Base-by-base conservation (phyloP, 306 rosid species). In the Lathyrus oleraceus region DNA sequence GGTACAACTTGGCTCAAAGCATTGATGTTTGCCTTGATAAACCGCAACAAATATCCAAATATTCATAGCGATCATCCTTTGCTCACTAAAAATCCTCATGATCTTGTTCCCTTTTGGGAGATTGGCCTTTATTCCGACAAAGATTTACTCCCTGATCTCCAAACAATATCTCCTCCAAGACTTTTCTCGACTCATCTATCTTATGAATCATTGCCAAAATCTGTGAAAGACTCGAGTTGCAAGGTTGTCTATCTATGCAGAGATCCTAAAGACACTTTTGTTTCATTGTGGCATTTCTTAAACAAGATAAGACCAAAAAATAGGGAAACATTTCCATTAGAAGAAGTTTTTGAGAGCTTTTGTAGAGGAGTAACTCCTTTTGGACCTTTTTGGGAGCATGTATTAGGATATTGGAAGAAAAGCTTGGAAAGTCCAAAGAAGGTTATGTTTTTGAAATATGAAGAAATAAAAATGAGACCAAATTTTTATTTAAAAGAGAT, bases 1-100 rank as follows among this genome's bases (percentile, higher is more conserved):
- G 76, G 76, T 57, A 71, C 76, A 8, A 71, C 76, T 0, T 71
- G 76, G 76, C 76, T 71, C 47, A 71, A 71, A 9, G 76, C 76
- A 10, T 60, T 23, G 35, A 71, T 67, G 0, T 71, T 58, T 19
- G 19, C 76, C 1, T 58, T 71, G 3, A 20, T 71, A n/a, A 61
- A 71, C 66, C 47, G 67, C 15, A 13, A 71, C 6, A 20, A 39
- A 7, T 44, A 71, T 4, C 23, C 67, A 11, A 21, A 1, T n/a
- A 2, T 30, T 10, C 47, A 16, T 15, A 17, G 8, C 15, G 13
- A 71, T 30, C 76, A 71, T n/a, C 76, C 76, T 44, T 20, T 71
- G 11, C 76, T 71, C 67, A 59, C 48, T 1, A 2, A n/a, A 19
- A 70, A 58, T 8, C 75, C 75, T 2, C 75, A 70, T 10, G 32